Conservation (phyloP, 495 filamentous ascomycete genomes). For the Daldinia concentrica region DNA sequence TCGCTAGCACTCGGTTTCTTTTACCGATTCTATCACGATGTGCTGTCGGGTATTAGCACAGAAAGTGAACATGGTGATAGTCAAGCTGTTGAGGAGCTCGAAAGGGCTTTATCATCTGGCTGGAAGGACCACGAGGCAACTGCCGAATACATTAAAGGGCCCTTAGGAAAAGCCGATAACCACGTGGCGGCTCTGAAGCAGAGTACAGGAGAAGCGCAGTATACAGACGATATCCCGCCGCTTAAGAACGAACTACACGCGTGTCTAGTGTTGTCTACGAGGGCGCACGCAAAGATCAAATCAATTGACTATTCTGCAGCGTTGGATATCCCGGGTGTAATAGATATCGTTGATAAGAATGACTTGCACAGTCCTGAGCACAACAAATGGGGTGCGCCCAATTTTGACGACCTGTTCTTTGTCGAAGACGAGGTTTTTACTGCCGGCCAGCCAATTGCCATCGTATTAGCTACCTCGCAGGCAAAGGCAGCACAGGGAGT, state of each 20-base stretch:
- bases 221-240: slow-evolving; percentile 93
- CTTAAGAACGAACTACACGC: slow-evolving; percentile 89
- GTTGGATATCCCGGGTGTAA: slow-evolving; percentile 79
- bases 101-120: slow-evolving; percentile 70
- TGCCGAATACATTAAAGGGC: slow-evolving; percentile 73
- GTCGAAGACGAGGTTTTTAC: slow-evolving; percentile 87
- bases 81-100: slow-evolving; percentile 71
- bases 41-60: slow-evolving; percentile 57
- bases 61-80: slow-evolving; percentile 59
- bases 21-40: slow-evolving; percentile 85
- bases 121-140: slow-evolving; percentile 67
- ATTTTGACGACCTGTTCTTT: slow-evolving; percentile 86
- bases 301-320: slow-evolving; percentile 78
- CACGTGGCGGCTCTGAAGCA: slow-evolving; percentile 96
- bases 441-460: slow-evolving; percentile 89
- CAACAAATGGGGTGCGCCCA: slow-evolving; percentile 93
- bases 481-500: slow-evolving; percentile 80
- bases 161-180: slow-evolving; percentile 80
- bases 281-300: slow-evolving; percentile 86
- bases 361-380: slow-evolving; percentile 74
- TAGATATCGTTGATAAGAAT: slow-evolving; percentile 79
- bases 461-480: slow-evolving; percentile 81
- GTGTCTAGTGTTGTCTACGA: slow-evolving; percentile 86
- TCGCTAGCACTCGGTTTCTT: slow-evolving; percentile 89
- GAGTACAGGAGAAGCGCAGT: slow-evolving; percentile 91